Evolutionary conservation across 148 eudicot species (phyloP).

Genomic region (Agrostemma githago): DNA sequence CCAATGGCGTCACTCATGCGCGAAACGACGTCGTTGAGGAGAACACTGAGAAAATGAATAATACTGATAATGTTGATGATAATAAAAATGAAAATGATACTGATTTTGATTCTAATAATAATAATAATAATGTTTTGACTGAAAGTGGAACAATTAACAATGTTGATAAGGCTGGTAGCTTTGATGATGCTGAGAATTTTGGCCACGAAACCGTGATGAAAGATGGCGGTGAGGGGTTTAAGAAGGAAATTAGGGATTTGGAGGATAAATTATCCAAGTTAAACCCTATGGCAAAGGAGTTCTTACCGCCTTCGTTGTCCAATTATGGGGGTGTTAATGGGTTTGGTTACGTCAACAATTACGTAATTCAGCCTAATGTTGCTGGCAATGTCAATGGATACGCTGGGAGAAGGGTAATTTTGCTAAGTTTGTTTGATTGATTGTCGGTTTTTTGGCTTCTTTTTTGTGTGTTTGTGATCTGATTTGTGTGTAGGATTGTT

Average conservation of each 20-base stretch:
- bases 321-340: slow-evolving; percentile 16
- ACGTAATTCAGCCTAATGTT: slow-evolving; percentile 35
- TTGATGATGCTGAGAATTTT: slow-evolving; percentile 2
- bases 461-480: slow-evolving; percentile 2
- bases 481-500: background rate
- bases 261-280: slow-evolving; percentile 69
- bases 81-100: background rate
- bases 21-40: slow-evolving; percentile 15
- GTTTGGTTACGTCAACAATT: slow-evolving; percentile 38
- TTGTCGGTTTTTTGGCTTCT: background rate
- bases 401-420: slow-evolving; percentile 46
- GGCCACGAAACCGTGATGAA: background rate
- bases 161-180: background rate
- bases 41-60: background rate
- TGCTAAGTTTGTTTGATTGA: background rate
- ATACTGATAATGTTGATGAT: background rate
- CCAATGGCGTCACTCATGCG: background rate
- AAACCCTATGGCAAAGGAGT: slow-evolving; percentile 82
- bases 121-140: background rate
- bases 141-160: slow-evolving; percentile 8
- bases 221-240: slow-evolving; percentile 36
- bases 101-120: too few relatives aligned
- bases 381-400: slow-evolving; percentile 39
- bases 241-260: slow-evolving; percentile 64
- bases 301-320: slow-evolving; percentile 54